phyloP scores from a whole-genome alignment of 345 rosid genomes.

The Tarenaya hassleriana region DNA sequence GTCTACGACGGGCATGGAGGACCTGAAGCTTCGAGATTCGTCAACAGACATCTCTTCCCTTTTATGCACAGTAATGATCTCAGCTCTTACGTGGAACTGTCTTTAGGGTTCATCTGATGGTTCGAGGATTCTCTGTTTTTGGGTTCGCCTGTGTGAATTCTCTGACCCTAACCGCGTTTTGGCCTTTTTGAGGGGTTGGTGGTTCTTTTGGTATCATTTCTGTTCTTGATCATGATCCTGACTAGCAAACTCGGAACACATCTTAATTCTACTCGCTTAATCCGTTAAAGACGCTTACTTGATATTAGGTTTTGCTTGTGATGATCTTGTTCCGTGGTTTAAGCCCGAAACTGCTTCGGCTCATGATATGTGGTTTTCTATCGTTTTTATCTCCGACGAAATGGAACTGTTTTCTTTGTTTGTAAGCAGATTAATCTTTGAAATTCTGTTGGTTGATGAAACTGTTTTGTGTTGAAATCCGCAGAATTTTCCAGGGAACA shows the following conservation, averaged over 20 bases:
- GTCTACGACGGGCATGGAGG: slow-evolving; percentile 98
- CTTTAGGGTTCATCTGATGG: not conserved
- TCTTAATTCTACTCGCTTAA: no score
- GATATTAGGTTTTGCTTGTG: no score
- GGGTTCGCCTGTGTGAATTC: slow-evolving; percentile 1
- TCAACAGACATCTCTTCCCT: slow-evolving; percentile 74
- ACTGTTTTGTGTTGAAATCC: not conserved
- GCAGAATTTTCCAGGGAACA: slow-evolving; percentile 76
- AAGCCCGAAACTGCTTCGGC: no score
- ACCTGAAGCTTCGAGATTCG: slow-evolving; percentile 92
- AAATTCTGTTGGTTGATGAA: not conserved
- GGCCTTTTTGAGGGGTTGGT: no score
- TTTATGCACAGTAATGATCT: slow-evolving; percentile 55
- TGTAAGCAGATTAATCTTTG: not conserved
- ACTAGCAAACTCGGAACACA: no score
- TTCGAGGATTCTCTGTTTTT: slow-evolving; percentile 1
- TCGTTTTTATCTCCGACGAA: no score
- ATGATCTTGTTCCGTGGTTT: no score
- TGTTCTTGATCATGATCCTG: no score
- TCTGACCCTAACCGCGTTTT: no score
- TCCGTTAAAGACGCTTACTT: no score
- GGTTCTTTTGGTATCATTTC: no score
- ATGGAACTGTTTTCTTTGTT: not conserved
- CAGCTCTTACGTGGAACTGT: slow-evolving; percentile 6
- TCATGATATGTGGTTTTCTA: no score